A percentile compares a stretch with the other conserved stretches of the same genome.
Conservation (phyloP, 202 grass and related monocot genomes). For the Elaeis oleifera region DNA sequence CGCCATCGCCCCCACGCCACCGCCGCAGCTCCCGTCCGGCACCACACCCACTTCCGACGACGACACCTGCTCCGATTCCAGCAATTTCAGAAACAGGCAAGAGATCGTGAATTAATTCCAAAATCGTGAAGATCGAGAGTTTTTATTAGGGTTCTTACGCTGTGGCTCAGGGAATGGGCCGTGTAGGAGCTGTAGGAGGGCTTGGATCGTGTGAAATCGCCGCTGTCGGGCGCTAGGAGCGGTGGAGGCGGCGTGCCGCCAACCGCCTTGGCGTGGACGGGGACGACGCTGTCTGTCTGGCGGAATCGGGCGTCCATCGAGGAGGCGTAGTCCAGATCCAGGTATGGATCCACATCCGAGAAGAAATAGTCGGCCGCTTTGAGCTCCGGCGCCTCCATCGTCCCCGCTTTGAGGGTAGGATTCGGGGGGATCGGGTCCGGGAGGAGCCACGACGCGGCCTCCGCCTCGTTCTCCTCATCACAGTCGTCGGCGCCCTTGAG, state of each 20-base stretch:
- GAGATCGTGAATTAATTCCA: too few relatives aligned
- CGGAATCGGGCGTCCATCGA: conserved; percentile 6
- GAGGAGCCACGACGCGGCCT: conserved; percentile 5
- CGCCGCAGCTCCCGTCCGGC: conserved; percentile 2
- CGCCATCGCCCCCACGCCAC: not conserved
- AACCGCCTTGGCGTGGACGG: not conserved
- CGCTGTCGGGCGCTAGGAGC: not conserved
- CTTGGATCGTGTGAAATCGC: conserved; percentile 28
- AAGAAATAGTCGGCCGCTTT: conserved; percentile 3
- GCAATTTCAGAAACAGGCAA: not conserved
- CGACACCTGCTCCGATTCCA: not conserved
- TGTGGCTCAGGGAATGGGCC: conserved; percentile 43
- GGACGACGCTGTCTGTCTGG: conserved; percentile 15
- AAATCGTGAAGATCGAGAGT: too few relatives aligned
- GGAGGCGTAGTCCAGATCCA: conserved; percentile 6
- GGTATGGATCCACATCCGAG: conserved; percentile 18
- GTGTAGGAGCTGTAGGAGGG: conserved; percentile 24
- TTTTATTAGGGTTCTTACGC: conserved; percentile 20
- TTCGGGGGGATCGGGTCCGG: not conserved
- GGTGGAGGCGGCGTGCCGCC: not conserved
- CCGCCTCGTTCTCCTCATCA: not conserved
- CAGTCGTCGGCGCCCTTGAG: not conserved
- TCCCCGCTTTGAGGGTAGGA: not conserved
- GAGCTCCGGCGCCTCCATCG: not conserved
- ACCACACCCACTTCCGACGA: conserved; percentile 9